Conservation (phyloP, 2,329 filamentous ascomycete species). For the Geosmithia flava region DNA sequence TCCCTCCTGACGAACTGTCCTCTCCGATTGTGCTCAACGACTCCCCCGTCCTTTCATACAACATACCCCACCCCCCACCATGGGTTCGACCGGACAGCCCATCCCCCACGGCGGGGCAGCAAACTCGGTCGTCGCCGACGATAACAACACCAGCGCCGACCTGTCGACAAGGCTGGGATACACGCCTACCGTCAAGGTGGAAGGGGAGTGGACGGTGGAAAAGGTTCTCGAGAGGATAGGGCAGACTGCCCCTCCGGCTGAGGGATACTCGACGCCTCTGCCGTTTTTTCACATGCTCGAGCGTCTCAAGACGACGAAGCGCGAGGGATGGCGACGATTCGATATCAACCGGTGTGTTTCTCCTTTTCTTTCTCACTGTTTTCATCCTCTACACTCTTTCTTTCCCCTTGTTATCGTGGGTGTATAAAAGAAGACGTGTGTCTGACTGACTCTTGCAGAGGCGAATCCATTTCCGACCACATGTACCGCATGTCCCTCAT, state of each 20-base stretch:
- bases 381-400: background rate
- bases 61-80: background rate
- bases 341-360: conserved; percentile 42
- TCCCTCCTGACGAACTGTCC: background rate
- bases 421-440: background rate
- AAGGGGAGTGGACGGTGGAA: conserved; percentile 40
- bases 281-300: conserved; percentile 93
- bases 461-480: conserved; percentile 93
- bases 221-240: conserved; percentile 58
- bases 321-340: conserved; percentile 91
- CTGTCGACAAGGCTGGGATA: conserved; percentile 16
- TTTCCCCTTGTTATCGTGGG: background rate
- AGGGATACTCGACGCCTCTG: conserved; percentile 59
- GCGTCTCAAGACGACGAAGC: conserved; percentile 88
- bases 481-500: conserved; percentile 99
- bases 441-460: conserved; percentile 23
- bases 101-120: background rate
- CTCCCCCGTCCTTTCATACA: no score
- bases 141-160: background rate
- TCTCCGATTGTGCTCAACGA: background rate
- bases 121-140: background rate
- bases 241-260: conserved; percentile 46
- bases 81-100: conserved; percentile 1
- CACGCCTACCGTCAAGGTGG: conserved; percentile 23
- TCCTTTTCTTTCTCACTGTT: background rate